Conservation (phyloP, 2,329 filamentous ascomycete genomes). For the Fusarium robinianum region DNA sequence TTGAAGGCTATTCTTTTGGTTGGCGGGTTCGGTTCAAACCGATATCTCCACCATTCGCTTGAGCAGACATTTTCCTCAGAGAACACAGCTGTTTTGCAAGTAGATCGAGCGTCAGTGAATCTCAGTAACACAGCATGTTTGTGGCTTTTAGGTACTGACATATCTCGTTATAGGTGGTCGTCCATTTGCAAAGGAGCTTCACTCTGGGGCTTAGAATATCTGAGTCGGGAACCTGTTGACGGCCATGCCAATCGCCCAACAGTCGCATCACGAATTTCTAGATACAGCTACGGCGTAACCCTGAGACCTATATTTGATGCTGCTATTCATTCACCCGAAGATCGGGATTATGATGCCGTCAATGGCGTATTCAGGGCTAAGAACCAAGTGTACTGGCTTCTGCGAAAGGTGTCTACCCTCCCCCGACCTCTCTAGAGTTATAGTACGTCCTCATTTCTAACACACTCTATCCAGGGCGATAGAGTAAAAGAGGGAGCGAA, state of each 20-base stretch:
- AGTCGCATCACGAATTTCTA: not conserved
- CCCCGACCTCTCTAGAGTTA: too few relatives aligned
- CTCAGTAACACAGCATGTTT: too few relatives aligned
- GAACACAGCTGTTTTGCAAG: not conserved
- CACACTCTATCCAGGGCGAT: too few relatives aligned
- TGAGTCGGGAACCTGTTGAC: too few relatives aligned
- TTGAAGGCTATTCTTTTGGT: not conserved
- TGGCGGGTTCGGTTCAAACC: not conserved
- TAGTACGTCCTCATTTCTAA: too few relatives aligned
- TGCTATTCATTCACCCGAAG: not conserved
- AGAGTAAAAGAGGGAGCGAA: too few relatives aligned
- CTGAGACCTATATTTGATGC: not conserved
- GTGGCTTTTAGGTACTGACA: too few relatives aligned
- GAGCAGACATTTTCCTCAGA: not conserved
- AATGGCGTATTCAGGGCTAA: not conserved
- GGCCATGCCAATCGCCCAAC: not conserved
- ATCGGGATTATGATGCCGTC: not conserved
- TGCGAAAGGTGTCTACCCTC: not conserved
- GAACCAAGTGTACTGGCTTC: slow-evolving; percentile 3
- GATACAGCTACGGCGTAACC: not conserved
- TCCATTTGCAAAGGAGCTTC: not conserved
- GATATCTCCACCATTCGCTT: slow-evolving; percentile 1
- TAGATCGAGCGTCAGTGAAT: slow-evolving; percentile 1
- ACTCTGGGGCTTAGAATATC: slow-evolving; percentile 4
- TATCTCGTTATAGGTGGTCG: not conserved